Percentiles rank a stretch among this genome's conserved stretches.
Evolutionary conservation across 768 basidiomycete species (phyloP).

Genomic region (Termitomyces sp.): DNA sequence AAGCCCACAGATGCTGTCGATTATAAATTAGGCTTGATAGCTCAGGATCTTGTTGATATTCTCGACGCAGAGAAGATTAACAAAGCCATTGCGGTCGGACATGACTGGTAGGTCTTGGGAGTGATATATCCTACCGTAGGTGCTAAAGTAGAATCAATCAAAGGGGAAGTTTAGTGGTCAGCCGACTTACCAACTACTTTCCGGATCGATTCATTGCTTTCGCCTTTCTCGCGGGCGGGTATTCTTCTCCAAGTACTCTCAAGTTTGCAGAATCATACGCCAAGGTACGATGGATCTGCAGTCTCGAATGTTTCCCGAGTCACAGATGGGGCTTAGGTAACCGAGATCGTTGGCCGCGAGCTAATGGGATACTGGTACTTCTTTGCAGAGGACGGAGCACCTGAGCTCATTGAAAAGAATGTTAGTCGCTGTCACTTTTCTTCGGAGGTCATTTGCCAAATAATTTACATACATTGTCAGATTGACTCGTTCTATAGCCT

Average conservation of each 20-base stretch:
- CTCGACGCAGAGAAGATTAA: conserved; percentile 33
- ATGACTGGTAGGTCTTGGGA: conserved; percentile 36
- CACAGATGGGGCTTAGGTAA: conserved; percentile 9
- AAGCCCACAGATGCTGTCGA: conserved; percentile 36
- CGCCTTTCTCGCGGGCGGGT: conserved; percentile 36
- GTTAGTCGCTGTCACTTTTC: conserved; percentile 18
- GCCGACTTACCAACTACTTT: conserved; percentile 35
- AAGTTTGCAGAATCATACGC: conserved; percentile 10
- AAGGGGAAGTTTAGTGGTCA: conserved; percentile 36
- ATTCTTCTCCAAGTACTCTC: conserved; percentile 24
- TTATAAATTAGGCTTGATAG: conserved; percentile 33
- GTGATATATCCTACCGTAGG: not conserved
- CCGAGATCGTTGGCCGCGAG: conserved; percentile 26
- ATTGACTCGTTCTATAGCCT: conserved; percentile 37
- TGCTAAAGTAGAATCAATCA: not conserved
- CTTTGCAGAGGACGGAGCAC: conserved; percentile 31
- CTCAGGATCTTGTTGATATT: conserved; percentile 39
- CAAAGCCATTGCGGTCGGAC: conserved; percentile 36
- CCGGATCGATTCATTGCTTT: conserved; percentile 37
- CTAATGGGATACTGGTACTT: conserved; percentile 35
- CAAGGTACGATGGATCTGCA: not conserved
- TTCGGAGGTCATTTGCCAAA: not conserved
- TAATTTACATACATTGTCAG: conserved; percentile 16
- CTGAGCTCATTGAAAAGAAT: conserved; percentile 32
- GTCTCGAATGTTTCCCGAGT: not conserved